Base-by-base conservation (phyloP, 1,139 yeast species). In the Tardiomyces blankii region DNA sequence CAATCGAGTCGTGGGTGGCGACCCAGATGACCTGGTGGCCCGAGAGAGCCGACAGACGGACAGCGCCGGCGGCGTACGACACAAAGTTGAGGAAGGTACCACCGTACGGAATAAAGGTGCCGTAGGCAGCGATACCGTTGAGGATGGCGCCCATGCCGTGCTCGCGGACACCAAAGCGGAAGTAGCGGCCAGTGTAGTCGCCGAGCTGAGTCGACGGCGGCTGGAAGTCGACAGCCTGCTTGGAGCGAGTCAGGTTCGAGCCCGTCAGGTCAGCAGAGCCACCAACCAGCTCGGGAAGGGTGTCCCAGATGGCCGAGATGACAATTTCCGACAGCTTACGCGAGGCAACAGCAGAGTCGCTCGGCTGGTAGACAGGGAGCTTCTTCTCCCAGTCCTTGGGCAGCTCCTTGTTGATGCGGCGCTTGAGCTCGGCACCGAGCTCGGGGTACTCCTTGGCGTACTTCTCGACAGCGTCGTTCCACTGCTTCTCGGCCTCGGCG, bases 81-180 rank as follows among this genome's bases (percentile, higher is more conserved):
- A 93, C 97, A 62, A 91, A 91, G 80, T 93, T 91, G 69, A 91
- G 77, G 88, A 91, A 91, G 63, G 99, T 91, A 72, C 96, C 98
- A 69, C 96, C 96, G 72, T 81, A 89, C 60, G 89, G 84, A 70
- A 82, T 85, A 76, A 77, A 81, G 75, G 87, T 87, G 72, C 98
- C 98, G 64, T 75, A 93, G 45, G 96, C 96, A 55, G 93, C 77
- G 61, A 91, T 84, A 81, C 99, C 99, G 70, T 93, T 91, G 82
- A 91, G 79, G 67, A 91, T 85, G 56, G 97, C 97, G 72, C 96
- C 96, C 97, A 91, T 89, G 70, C 88, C 98, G 72, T 93, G 98
- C 75, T 91, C 99, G 73, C 99, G 86, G 55, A 91, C 96, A 80
- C 99, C 99, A 68, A 84, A 91, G 74, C 97, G 84, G 68, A 91